Conservation (phyloP, 2,329 filamentous ascomycete species). For the Blastomyces parvus region DNA sequence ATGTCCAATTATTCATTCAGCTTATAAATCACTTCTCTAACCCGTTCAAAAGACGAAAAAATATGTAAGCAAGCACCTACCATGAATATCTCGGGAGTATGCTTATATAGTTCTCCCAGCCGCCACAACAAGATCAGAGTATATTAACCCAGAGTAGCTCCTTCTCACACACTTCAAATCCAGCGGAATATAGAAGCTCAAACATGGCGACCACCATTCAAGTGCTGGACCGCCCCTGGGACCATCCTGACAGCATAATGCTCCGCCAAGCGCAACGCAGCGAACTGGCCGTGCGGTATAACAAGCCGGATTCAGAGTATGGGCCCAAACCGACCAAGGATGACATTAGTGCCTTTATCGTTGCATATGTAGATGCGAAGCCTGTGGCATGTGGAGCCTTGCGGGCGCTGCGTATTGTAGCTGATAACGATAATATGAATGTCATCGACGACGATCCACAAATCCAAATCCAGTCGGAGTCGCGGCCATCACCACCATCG, state of each 20-base stretch:
- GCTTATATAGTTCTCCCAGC: neutral
- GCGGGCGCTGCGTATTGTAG: neutral
- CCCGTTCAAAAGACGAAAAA: too few species aligned
- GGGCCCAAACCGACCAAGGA: neutral
- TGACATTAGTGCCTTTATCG: neutral
- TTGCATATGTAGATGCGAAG: neutral
- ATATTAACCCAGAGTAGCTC: neutral
- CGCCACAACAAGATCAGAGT: neutral
- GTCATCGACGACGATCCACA: neutral
- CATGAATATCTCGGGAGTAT: neutral
- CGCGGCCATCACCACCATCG: neutral
- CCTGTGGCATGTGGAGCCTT: neutral
- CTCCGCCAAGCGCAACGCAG: neutral
- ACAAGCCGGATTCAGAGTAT: neutral
- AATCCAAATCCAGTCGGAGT: neutral
- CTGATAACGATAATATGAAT: neutral
- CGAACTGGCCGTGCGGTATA: neutral
- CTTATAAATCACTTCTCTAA: too few species aligned
- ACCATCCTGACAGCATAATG: constrained; percentile 2
- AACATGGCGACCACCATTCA: neutral
- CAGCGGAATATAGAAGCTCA: neutral
- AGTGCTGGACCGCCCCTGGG: neutral
- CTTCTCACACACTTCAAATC: neutral
- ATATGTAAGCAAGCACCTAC: neutral
- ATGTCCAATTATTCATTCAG: too few species aligned